phyloP scores from a whole-genome alignment of 2,329 filamentous ascomycete species.

The Neofusicoccum ribis region DNA sequence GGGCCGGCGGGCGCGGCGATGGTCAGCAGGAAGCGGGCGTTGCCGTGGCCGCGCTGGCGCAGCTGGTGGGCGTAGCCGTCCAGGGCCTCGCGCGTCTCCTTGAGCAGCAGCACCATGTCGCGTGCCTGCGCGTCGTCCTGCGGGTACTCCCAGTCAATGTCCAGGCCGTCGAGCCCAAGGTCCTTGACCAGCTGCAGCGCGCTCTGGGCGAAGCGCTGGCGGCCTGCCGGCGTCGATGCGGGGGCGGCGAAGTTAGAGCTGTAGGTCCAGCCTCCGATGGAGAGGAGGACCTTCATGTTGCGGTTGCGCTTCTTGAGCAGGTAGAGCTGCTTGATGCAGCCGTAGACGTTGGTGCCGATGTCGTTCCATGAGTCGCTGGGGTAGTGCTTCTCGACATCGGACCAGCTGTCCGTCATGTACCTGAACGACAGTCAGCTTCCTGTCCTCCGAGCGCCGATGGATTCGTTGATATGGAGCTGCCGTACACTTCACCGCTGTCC shows the following conservation, averaged over 20 bases:
- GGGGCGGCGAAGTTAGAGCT: conserved; percentile 75
- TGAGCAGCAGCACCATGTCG: conserved; percentile 43
- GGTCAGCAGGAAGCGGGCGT: conserved; percentile 39
- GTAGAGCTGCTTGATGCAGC: conserved; percentile 75
- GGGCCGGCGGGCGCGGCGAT: conserved; percentile 48
- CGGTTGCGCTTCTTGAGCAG: conserved; percentile 74
- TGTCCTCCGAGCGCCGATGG: background rate
- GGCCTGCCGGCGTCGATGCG: conserved; percentile 61
- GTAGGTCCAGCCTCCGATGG: conserved; percentile 81
- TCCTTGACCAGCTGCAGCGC: conserved; percentile 77
- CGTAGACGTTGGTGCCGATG: conserved; percentile 71
- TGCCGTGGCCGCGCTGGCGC: background rate
- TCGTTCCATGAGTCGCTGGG: conserved; percentile 65
- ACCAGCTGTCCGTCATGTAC: conserved; percentile 66
- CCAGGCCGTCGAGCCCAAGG: conserved; percentile 65
- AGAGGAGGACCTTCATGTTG: conserved; percentile 76
- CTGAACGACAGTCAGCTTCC: conserved; percentile 31
- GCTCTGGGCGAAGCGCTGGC: conserved; percentile 66
- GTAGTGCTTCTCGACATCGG: conserved; percentile 71
- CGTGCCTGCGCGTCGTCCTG: conserved; percentile 40
- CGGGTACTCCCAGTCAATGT: conserved; percentile 53
- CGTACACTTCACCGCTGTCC: conserved; percentile 69
- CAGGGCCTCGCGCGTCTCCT: conserved; percentile 39
- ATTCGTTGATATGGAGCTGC: background rate
- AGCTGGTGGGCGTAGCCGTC: conserved; percentile 40